These are phyloP conservation scores for Phytophthora litchii DNA, from an alignment of 352 stramenopile genomes.

Conservation along the genomic window DNA sequence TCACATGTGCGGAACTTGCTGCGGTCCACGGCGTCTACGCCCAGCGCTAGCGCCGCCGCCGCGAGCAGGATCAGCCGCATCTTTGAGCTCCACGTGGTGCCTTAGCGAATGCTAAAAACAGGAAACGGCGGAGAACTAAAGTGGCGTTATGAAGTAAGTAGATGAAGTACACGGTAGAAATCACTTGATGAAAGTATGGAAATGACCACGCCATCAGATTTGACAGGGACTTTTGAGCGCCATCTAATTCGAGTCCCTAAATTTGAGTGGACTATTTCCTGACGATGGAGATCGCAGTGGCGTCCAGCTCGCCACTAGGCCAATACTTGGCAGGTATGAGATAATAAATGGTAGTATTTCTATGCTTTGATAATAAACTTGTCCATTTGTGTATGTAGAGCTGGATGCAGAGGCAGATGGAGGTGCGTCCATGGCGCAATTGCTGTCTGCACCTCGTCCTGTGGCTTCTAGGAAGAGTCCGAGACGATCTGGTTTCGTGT, in stretches of 20 bases:
- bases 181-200: no score
- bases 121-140: not conserved
- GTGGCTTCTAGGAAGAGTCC: slow-evolving; percentile 8
- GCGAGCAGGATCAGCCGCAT: slow-evolving; percentile 23
- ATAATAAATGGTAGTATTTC: no score
- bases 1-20: slow-evolving; percentile 98
- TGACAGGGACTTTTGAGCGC: no score
- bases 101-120: slow-evolving; percentile 10
- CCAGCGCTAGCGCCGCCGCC: slow-evolving; percentile 8
- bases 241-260: no score
- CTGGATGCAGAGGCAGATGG: slow-evolving; percentile 19
- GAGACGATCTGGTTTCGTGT: not conserved
- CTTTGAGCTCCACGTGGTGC: slow-evolving; percentile 23
- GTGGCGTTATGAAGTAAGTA: not conserved
- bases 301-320: slow-evolving; percentile 51
- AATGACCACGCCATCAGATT: no score
- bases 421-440: slow-evolving; percentile 14
- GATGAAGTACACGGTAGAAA: no score
- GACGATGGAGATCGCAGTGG: slow-evolving; percentile 53
- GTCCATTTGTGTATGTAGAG: slow-evolving; percentile 17
- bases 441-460: slow-evolving; percentile 13
- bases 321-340: slow-evolving; percentile 59
- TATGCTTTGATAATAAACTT: slow-evolving; percentile 1
- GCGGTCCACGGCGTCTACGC: slow-evolving; percentile 90
- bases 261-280: no score